phyloP scores from a whole-genome alignment of 257 asterid genomes.

The Nicotiana noctiflora region DNA sequence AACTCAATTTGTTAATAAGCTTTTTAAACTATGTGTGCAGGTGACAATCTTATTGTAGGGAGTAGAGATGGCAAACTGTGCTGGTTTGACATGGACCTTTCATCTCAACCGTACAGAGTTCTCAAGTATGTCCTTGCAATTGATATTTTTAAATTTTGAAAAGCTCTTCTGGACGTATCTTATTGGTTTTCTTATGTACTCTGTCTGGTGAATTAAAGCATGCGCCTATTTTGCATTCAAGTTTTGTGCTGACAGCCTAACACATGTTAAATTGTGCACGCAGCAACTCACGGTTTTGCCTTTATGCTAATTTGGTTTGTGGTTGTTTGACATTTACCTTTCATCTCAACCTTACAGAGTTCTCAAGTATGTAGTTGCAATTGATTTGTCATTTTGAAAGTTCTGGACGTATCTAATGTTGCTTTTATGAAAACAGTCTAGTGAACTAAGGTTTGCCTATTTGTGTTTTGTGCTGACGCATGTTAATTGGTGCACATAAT shows the following conservation, averaged over 20 bases:
- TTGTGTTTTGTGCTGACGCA: not conserved
- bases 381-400: not conserved
- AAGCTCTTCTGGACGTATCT: not conserved
- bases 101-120: slow-evolving; percentile 81
- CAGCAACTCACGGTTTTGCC: not conserved
- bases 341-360: slow-evolving; percentile 72
- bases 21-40: slow-evolving; percentile 33
- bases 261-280: not conserved
- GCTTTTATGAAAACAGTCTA: not conserved
- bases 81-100: slow-evolving; percentile 99
- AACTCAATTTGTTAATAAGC: not conserved
- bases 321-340: slow-evolving; percentile 98
- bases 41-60: slow-evolving; percentile 88
- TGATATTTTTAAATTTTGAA: not conserved
- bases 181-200: not conserved
- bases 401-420: not conserved
- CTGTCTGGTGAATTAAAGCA: not conserved
- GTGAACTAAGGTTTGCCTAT: not conserved
- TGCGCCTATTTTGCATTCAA: not conserved
- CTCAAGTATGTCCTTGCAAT: slow-evolving; percentile 51
- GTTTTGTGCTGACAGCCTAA: not conserved
- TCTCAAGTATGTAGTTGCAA: slow-evolving; percentile 48
- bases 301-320: slow-evolving; percentile 16
- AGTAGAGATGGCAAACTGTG: slow-evolving; percentile 93
- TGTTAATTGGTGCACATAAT: not conserved